These are phyloP conservation scores for Chrysanthemum makinoi DNA, from an alignment of 129 eudicot species.

Conservation along the genomic window DNA sequence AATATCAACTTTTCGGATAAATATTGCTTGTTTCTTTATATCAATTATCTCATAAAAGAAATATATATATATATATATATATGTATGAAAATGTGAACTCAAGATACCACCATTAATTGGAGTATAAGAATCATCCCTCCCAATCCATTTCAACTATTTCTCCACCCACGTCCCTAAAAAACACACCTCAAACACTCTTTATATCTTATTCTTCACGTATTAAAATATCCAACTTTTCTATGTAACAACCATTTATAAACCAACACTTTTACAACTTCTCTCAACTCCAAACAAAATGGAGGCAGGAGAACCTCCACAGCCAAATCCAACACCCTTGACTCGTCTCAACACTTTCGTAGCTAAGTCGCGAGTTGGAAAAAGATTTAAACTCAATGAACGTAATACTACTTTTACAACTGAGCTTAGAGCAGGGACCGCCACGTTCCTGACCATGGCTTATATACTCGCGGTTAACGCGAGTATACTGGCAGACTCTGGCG, in stretches of 20 bases:
- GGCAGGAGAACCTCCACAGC: conserved; percentile 31
- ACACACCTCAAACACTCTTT: background rate
- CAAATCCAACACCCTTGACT: conserved; percentile 31
- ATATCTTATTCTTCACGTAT: conserved; percentile 22
- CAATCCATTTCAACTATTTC: conserved; percentile 17
- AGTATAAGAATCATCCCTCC: conserved; percentile 37
- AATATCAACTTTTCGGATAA: too few species aligned
- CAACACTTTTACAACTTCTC: background rate
- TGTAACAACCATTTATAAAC: background rate
- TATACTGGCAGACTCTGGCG: conserved; percentile 85
- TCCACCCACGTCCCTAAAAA: conserved; percentile 17
- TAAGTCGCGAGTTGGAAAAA: conserved; percentile 48
- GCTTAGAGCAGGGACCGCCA: conserved; percentile 89
- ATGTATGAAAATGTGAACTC: background rate
- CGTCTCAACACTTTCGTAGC: conserved; percentile 62
- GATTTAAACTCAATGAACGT: conserved; percentile 69
- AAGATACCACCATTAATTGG: conserved; percentile 20
- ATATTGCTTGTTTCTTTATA: too few species aligned
- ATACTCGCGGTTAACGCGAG: conserved; percentile 93
- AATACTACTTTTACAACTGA: conserved; percentile 80
- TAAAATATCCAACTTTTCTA: conserved; percentile 3
- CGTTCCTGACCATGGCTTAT: conserved; percentile 97
- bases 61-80: too few species aligned
- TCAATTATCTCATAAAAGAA: too few species aligned
- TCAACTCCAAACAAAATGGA: conserved; percentile 33